Percentiles rank a stretch among this genome's conserved stretches.
These are phyloP conservation scores for Venturia asperata DNA, from an alignment of 2,329 filamentous ascomycete genomes.

Conservation along the genomic window DNA sequence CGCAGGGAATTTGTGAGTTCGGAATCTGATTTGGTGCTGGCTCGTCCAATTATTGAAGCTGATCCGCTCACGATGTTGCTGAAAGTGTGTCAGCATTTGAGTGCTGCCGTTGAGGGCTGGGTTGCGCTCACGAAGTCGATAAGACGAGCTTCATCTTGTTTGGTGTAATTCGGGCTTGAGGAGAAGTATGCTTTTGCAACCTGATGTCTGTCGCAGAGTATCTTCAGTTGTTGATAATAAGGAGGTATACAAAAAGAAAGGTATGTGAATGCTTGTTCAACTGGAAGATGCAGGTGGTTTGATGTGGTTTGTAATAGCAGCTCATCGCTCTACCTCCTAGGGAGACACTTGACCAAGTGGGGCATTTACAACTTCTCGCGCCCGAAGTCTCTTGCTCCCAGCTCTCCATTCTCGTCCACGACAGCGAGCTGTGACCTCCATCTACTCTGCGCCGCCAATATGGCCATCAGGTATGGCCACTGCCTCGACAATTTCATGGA, in stretches of 20 bases:
- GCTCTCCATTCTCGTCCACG: neutral
- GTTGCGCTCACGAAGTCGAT: slow-evolving; percentile 66
- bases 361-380: too few species aligned
- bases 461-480: slow-evolving; percentile 50
- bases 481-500: neutral
- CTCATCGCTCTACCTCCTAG: neutral
- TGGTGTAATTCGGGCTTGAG: neutral
- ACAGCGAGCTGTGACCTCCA: neutral
- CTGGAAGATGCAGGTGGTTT: neutral
- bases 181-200: neutral
- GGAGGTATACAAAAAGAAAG: neutral
- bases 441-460: slow-evolving; percentile 26
- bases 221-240: neutral
- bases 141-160: slow-evolving; percentile 70
- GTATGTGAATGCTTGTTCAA: neutral
- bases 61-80: slow-evolving; percentile 81
- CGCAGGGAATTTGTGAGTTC: slow-evolving; percentile 86
- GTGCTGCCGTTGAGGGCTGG: slow-evolving; percentile 12
- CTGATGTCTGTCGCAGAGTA: neutral
- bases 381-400: neutral
- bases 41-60: slow-evolving; percentile 75
- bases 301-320: neutral
- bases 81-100: slow-evolving; percentile 24
- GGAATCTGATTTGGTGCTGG: slow-evolving; percentile 78
- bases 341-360: too few species aligned